These are phyloP conservation scores for Hypoxylon lenormandii DNA, from an alignment of 495 filamentous ascomycete genomes.

Conservation along the genomic window DNA sequence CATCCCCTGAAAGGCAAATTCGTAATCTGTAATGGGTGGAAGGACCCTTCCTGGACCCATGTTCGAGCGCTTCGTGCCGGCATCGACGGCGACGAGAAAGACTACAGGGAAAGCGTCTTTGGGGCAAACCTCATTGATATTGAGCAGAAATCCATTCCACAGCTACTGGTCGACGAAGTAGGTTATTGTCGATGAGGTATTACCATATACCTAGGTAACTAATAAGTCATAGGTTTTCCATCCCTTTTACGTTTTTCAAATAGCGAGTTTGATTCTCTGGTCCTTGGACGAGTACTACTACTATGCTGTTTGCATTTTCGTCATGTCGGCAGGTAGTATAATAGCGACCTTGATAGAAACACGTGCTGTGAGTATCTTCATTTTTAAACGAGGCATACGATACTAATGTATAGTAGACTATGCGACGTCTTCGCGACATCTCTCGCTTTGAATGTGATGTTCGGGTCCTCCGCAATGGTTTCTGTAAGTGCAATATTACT, in stretches of 20 bases:
- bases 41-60: constrained; percentile 87
- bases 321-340: constrained; percentile 94
- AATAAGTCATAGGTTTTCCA: constrained; percentile 77
- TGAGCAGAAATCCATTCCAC: constrained; percentile 81
- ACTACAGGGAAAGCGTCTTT: constrained; percentile 84
- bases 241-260: constrained; percentile 98
- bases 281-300: constrained; percentile 96
- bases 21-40: constrained; percentile 86
- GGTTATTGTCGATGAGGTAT: constrained; percentile 39
- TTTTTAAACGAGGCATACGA: constrained; percentile 9
- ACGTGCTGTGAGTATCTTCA: constrained; percentile 69
- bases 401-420: constrained; percentile 69
- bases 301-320: constrained; percentile 93
- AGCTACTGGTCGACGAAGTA: constrained; percentile 91
- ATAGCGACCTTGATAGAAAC: constrained; percentile 90
- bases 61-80: constrained; percentile 79
- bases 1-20: constrained; percentile 91
- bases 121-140: constrained; percentile 91
- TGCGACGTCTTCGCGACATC: constrained; percentile 89
- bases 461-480: constrained; percentile 90
- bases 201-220: constrained; percentile 14
- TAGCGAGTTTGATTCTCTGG: constrained; percentile 94
- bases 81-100: constrained; percentile 90
- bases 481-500: constrained; percentile 72
- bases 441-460: constrained; percentile 95